Evolutionary conservation across 1,284 basidiomycete species (phyloP), one percentile per base, ranked within the genome.

Genomic region (Cryptococcus maquisensis): DNA sequence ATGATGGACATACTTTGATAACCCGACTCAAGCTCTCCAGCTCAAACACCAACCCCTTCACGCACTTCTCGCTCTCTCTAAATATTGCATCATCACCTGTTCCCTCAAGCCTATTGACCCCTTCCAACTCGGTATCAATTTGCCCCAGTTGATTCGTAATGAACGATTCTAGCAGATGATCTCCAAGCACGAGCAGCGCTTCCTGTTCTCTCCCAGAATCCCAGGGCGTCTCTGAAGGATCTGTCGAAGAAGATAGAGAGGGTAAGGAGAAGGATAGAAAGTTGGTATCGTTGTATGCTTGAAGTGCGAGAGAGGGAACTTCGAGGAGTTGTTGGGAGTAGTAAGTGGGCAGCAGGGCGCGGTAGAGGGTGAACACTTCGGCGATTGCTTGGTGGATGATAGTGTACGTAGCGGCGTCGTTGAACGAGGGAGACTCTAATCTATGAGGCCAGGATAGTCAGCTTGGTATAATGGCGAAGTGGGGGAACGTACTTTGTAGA

Each of bases 211-310:
- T 32, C 28, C 52, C 55, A 60, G 86, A 85, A n/a, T 47, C 52
- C 1, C 48, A 35, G 4, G 69, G 70, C 15, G 86, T 65, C 62
- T 78, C 61, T 47, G 69, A 18, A 71, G 78, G 55, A 32, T 32
- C 28, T 32, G 72, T 37, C 24, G 3, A 38, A 1, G 18, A 47
- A 35, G 32, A 72, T 12, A 82, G 69, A 68, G 82, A 79, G 43
- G 74, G 78, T 55, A 26, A 50, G 63, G 4, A n/a, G 39, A 40
- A 40, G n/a, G 79, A 74, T 13, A 97, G 78, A 71, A 87, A 92
- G 24, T 81, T 70, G 63, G 86, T 91, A 62, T 96, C 90, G 72
- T 98, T 98, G 23, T 88, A 85, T 68, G 90, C 88, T 49, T 86
- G 84, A 81, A 97, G 86, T 1, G 83, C 79, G 26, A 81, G 76